Evolutionary conservation across 208 protist genomes (phyloP).

Genomic region (Trypanosoma congolense): DNA sequence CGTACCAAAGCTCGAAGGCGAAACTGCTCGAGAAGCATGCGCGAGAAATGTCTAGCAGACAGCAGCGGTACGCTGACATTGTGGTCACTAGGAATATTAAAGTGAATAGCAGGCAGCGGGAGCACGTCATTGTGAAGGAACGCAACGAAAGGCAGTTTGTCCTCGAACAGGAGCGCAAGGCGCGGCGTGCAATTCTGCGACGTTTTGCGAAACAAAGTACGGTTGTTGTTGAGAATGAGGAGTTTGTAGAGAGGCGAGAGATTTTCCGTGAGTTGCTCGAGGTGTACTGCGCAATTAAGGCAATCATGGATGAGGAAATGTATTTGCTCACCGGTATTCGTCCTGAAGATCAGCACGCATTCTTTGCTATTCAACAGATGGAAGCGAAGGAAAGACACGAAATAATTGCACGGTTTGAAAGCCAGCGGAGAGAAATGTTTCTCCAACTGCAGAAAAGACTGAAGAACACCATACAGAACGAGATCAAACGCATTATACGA

Average conservation of each 20-base stretch:
- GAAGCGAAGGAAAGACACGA: slow-evolving; percentile 15
- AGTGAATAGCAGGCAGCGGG: not conserved
- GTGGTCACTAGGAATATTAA: not conserved
- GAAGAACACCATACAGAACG: slow-evolving; percentile 16
- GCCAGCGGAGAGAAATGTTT: not conserved
- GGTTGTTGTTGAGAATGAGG: slow-evolving; percentile 12
- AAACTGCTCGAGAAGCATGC: slow-evolving; percentile 6
- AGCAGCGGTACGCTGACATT: not conserved
- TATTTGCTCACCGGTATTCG: slow-evolving; percentile 11
- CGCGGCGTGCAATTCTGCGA: not conserved
- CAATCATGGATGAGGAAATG: slow-evolving; percentile 11
- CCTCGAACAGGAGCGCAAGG: not conserved
- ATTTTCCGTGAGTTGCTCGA: slow-evolving; percentile 25
- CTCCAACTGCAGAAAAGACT: not conserved
- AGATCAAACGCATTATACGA: slow-evolving; percentile 9
- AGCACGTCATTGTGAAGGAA: slow-evolving; percentile 9
- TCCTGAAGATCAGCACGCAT: not conserved
- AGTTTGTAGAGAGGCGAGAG: slow-evolving; percentile 22
- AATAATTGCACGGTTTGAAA: slow-evolving; percentile 11
- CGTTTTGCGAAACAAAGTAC: not conserved
- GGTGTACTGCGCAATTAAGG: slow-evolving; percentile 13
- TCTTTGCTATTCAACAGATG: slow-evolving; percentile 5
- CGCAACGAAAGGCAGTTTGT: not conserved
- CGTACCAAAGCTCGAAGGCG: slow-evolving; percentile 5
- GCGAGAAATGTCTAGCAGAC: not conserved